A percentile compares a stretch with the other conserved stretches of the same genome.
Conservation (phyloP, 1,284 basidiomycete species). For the Malassezia arunalokei region DNA sequence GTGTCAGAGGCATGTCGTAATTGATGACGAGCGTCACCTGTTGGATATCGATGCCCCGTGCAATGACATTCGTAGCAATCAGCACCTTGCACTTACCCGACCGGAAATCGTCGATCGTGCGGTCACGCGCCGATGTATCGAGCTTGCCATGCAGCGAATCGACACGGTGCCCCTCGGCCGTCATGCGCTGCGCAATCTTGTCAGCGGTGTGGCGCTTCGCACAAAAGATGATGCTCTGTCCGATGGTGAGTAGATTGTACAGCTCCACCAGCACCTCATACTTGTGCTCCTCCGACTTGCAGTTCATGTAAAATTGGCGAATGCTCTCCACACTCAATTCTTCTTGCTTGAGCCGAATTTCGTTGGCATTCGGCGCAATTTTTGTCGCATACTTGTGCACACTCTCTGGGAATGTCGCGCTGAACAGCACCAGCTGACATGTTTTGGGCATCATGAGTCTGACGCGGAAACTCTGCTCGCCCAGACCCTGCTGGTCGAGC, state of each 20-base stretch:
- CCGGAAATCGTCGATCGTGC: slow-evolving; percentile 86
- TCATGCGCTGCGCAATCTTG: slow-evolving; percentile 79
- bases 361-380: slow-evolving; percentile 87
- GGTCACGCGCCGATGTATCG: slow-evolving; percentile 73
- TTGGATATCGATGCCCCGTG: slow-evolving; percentile 93
- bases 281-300: slow-evolving; percentile 68
- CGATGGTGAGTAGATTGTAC: slow-evolving; percentile 82
- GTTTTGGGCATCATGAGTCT: slow-evolving; percentile 63
- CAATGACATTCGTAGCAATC: slow-evolving; percentile 97
- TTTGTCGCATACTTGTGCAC: slow-evolving; percentile 79
- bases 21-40: slow-evolving; percentile 75
- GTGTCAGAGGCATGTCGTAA: slow-evolving; percentile 74
- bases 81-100: slow-evolving; percentile 92
- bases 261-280: slow-evolving; percentile 87
- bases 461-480: slow-evolving; percentile 88
- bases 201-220: slow-evolving; percentile 79
- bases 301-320: slow-evolving; percentile 93
- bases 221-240: slow-evolving; percentile 87
- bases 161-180: slow-evolving; percentile 84
- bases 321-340: slow-evolving; percentile 90
- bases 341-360: slow-evolving; percentile 87
- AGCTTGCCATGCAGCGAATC: slow-evolving; percentile 91
- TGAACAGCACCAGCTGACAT: slow-evolving; percentile 87
- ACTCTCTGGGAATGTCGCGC: slow-evolving; percentile 90
- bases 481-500: slow-evolving; percentile 86